These are phyloP conservation scores for Punctularia strigosozonata DNA, from an alignment of 768 basidiomycete genomes.

Conservation along the genomic window DNA sequence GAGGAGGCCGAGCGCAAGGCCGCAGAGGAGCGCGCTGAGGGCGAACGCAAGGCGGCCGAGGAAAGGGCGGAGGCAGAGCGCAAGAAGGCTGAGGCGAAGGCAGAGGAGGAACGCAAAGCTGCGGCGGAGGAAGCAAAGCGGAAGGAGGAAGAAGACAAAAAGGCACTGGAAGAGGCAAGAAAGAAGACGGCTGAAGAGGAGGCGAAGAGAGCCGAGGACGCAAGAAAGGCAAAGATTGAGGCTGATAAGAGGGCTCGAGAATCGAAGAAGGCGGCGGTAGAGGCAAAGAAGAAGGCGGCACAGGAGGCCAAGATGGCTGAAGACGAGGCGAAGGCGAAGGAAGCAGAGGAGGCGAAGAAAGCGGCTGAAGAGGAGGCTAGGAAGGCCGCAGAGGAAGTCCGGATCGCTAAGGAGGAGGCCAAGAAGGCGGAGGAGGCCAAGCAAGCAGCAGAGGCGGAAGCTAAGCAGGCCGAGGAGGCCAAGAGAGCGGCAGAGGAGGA, in stretches of 20 bases:
- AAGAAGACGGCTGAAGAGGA: slow-evolving; percentile 6
- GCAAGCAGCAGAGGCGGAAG: too few relatives aligned
- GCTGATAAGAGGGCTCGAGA: background rate
- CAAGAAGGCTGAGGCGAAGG: slow-evolving; percentile 9
- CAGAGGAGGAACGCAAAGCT: slow-evolving; percentile 9
- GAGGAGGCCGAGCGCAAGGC: too few relatives aligned
- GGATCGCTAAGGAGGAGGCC: slow-evolving; percentile 4
- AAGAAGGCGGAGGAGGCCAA: slow-evolving; percentile 5
- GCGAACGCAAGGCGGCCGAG: too few relatives aligned
- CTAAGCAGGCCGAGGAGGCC: too few relatives aligned
- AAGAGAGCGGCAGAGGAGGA: slow-evolving; percentile 10
- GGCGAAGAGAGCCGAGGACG: slow-evolving; percentile 4
- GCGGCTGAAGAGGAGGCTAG: too few relatives aligned
- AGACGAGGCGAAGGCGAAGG: slow-evolving; percentile 5
- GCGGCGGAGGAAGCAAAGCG: slow-evolving; percentile 8
- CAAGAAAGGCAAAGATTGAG: slow-evolving; percentile 4
- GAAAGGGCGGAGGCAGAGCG: too few relatives aligned
- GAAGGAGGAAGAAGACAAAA: slow-evolving; percentile 1
- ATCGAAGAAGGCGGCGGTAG: slow-evolving; percentile 2
- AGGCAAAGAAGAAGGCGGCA: slow-evolving; percentile 10
- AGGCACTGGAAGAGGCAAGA: slow-evolving; percentile 2
- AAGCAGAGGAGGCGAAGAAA: slow-evolving; percentile 10
- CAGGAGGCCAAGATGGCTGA: slow-evolving; percentile 8
- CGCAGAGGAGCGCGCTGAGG: too few relatives aligned
- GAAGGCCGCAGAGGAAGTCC: too few relatives aligned